Evolutionary conservation across 1,139 yeast genomes (phyloP).

Genomic region (Hanseniaspora sp.): DNA sequence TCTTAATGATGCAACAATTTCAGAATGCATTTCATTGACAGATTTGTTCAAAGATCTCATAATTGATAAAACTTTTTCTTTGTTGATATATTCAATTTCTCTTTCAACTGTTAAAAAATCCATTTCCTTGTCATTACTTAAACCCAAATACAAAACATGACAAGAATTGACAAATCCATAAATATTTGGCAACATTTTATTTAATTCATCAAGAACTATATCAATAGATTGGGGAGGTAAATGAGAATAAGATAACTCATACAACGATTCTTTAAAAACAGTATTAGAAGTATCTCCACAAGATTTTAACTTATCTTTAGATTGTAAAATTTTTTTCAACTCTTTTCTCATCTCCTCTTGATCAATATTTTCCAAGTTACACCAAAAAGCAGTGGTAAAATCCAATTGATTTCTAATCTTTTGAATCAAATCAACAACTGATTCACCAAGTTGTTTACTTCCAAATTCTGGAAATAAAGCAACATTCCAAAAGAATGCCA

Average conservation of each 20-base stretch:
- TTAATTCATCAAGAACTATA: constrained; percentile 30
- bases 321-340: constrained; percentile 19
- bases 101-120: constrained; percentile 22
- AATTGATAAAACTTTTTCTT: constrained; percentile 29
- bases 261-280: constrained; percentile 38
- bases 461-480: constrained; percentile 42
- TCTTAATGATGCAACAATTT: constrained; percentile 30
- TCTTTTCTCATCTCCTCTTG: constrained; percentile 25
- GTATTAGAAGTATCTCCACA: constrained; percentile 32
- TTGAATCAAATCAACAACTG: constrained; percentile 33
- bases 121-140: constrained; percentile 24
- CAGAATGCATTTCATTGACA: constrained; percentile 29
- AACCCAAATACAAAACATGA: constrained; percentile 35
- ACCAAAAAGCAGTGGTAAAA: constrained; percentile 33
- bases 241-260: constrained; percentile 39
- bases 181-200: constrained; percentile 29
- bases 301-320: constrained; percentile 29
- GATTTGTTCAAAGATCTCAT: constrained; percentile 30
- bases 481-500: constrained; percentile 35
- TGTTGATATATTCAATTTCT: constrained; percentile 33
- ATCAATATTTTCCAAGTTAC: constrained; percentile 24
- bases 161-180: constrained; percentile 40
- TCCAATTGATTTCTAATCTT: constrained; percentile 34
- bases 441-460: constrained; percentile 37
- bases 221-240: constrained; percentile 37